Evolutionary conservation across 2,329 filamentous ascomycete genomes (phyloP), one percentile per base, ranked within the genome.

Genomic region (Penicillium sp.): DNA sequence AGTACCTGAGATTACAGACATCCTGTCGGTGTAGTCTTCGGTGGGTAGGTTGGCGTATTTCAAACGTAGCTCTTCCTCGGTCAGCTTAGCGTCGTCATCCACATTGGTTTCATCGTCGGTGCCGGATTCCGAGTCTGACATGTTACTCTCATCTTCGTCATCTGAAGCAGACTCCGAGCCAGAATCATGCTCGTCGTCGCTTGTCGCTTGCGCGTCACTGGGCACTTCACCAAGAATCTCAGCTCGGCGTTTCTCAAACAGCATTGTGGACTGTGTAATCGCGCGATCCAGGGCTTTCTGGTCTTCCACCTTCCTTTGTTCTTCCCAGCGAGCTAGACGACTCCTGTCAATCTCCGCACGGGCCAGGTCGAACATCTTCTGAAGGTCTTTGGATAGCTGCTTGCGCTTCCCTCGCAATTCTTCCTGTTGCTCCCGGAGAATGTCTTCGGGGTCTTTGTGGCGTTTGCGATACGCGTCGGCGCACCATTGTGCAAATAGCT

Each of bases 351-450:
- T 81, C 59, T 87, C 83, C 11, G 77, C 77, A 52, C 75, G 80
- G 43, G 86, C 81, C 51, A 84, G 71, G 43, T 83, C 78, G 78
- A 86, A 88, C 61, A 84, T 81, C 55, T 81, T 81, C 58, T 83
- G 82, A 54, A 88, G 71, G 68, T 88, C 85, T 52, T 80, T 82
- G 39, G 88, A 79, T 14, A 97, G 83, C 56, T 86, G 83, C 57
- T 85, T 90, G 71, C 94, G 96, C 27, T 86, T 83, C 43, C 78
- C 76, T 57, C 86, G 80, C 73, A 86, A 86, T 64, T 86, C 81
- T 22, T 87, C 86, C 49, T 83, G 81, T 55, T 90, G 86, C 69
- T 97, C 93, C 13, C 84, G 84, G 64, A 92, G 87, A 16, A 97
- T 82, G 69, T 97, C 89, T 67, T 97, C 91, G 1, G 74, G 74